Conservation (phyloP, 495 filamentous ascomycete species). For the Diplogelasinospora grovesii region DNA sequence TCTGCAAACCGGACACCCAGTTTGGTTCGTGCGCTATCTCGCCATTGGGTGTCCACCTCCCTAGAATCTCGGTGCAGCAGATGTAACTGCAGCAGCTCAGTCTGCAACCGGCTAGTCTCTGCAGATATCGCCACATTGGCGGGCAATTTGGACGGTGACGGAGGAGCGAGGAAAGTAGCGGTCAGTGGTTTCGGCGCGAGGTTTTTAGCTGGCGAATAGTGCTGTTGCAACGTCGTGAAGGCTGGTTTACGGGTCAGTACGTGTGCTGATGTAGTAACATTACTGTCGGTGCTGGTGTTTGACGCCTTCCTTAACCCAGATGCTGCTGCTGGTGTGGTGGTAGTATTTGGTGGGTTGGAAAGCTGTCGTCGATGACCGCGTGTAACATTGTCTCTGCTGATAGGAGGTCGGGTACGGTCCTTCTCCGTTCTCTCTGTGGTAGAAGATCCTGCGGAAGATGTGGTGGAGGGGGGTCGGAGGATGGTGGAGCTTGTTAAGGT, state of each 20-base stretch:
- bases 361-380: constrained; percentile 6
- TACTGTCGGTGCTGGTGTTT: constrained; percentile 9
- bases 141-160: constrained; percentile 45
- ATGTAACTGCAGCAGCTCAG: constrained; percentile 66
- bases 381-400: constrained; percentile 1
- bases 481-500: constrained; percentile 34
- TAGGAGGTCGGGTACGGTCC: constrained; percentile 9
- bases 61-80: constrained; percentile 53
- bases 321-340: constrained; percentile 4
- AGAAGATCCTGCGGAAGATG: constrained; percentile 12
- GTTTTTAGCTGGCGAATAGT: constrained; percentile 59
- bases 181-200: constrained; percentile 51
- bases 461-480: constrained; percentile 32
- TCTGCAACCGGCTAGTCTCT: constrained; percentile 58
- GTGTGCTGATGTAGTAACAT: constrained; percentile 8
- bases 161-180: constrained; percentile 44
- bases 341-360: neutral
- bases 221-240: constrained; percentile 63
- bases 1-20: constrained; percentile 35
- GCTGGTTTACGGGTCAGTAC: constrained; percentile 42
- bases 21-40: constrained; percentile 36
- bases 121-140: constrained; percentile 49
- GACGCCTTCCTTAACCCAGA: neutral
- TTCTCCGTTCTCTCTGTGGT: constrained; percentile 18
- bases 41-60: constrained; percentile 34